phyloP scores from a whole-genome alignment of 2,329 filamentous ascomycete genomes.

The Neonectria faginata region DNA sequence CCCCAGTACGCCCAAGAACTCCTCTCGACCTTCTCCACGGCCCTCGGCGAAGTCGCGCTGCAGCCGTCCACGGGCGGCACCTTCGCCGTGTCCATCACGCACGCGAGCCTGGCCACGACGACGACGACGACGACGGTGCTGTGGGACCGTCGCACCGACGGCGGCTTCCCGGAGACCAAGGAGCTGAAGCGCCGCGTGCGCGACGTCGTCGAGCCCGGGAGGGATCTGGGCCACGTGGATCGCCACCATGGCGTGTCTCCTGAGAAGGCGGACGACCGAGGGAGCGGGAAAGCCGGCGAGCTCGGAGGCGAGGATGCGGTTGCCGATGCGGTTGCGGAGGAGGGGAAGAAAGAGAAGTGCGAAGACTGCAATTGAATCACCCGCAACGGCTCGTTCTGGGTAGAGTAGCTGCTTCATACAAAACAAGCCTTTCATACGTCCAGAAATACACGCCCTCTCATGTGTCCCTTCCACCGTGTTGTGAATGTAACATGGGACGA shows the following conservation, averaged over 20 bases:
- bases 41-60: constrained; percentile 87
- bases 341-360: constrained; percentile 35
- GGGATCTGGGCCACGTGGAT: constrained; percentile 86
- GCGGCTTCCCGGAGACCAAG: constrained; percentile 95
- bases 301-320: constrained; percentile 3
- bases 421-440: too few species aligned
- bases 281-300: constrained; percentile 4
- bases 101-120: constrained; percentile 45
- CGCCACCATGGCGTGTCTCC: constrained; percentile 53
- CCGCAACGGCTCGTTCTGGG: neutral
- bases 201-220: constrained; percentile 82
- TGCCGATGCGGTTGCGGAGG: constrained; percentile 10
- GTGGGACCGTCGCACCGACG: constrained; percentile 90
- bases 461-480: neutral
- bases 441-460: too few species aligned
- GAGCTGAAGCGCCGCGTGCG: constrained; percentile 86
- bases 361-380: constrained; percentile 43
- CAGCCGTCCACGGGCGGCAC: constrained; percentile 86
- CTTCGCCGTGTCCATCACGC: constrained; percentile 77
- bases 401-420: neutral
- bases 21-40: constrained; percentile 87
- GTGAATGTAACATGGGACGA: neutral
- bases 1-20: constrained; percentile 90
- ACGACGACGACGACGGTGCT: constrained; percentile 61
- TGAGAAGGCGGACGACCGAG: constrained; percentile 12